Evolutionary conservation across 2,329 filamentous ascomycete species (phyloP).

Genomic region (Sphaerostilbella broomeana): DNA sequence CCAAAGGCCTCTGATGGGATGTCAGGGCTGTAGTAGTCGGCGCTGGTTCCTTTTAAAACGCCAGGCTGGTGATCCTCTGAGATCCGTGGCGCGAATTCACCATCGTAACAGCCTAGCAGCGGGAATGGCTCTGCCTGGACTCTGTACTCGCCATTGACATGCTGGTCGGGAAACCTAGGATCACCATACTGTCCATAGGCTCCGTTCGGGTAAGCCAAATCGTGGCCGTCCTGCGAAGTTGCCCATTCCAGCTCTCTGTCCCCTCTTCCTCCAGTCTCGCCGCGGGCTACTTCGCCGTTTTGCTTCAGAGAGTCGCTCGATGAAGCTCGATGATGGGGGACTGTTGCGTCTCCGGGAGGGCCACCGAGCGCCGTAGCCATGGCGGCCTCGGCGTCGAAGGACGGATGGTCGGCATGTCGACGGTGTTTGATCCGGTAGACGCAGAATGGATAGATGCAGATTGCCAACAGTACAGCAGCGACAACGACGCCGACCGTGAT

Average conservation of each 20-base stretch:
- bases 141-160: slow-evolving; percentile 5
- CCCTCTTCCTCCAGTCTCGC: slow-evolving; percentile 16
- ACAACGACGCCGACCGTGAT: slow-evolving; percentile 31
- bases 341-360: slow-evolving; percentile 13
- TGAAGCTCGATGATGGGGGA: slow-evolving; percentile 26
- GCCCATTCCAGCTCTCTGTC: slow-evolving; percentile 24
- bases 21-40: slow-evolving; percentile 36
- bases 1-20: slow-evolving; percentile 37
- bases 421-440: slow-evolving; percentile 27
- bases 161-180: background rate
- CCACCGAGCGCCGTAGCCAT: slow-evolving; percentile 16
- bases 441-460: slow-evolving; percentile 36
- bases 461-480: slow-evolving; percentile 25
- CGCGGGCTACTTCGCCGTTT: slow-evolving; percentile 23
- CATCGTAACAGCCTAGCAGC: slow-evolving; percentile 11
- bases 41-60: slow-evolving; percentile 30
- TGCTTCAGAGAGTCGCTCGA: slow-evolving; percentile 33
- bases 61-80: slow-evolving; percentile 22
- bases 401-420: slow-evolving; percentile 16
- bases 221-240: background rate
- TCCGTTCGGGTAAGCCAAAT: background rate
- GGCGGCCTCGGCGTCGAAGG: slow-evolving; percentile 27
- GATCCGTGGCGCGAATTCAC: slow-evolving; percentile 12
- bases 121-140: slow-evolving; percentile 10
- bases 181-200: slow-evolving; percentile 5